A percentile compares a stretch with the other conserved stretches of the same genome.
phyloP scores from a whole-genome alignment of 208 protist species.

The Acanthamoeba lenticulata region DNA sequence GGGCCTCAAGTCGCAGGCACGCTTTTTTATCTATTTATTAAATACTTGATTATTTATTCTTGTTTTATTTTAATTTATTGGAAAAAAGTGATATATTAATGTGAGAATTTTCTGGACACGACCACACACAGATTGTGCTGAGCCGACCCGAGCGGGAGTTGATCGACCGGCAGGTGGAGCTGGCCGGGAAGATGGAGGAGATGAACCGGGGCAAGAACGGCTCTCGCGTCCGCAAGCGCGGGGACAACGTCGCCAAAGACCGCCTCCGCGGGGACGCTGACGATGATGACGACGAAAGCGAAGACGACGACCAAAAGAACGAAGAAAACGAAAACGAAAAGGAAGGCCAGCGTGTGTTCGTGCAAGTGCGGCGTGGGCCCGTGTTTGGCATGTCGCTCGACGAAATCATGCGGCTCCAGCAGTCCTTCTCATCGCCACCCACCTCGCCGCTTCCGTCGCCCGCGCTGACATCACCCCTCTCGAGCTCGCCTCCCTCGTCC shows the following conservation, averaged over 20 bases:
- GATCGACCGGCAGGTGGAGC: not conserved
- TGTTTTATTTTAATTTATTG: no score
- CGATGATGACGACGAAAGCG: not conserved
- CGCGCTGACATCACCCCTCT: slow-evolving; percentile 12
- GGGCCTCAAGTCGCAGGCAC: not conserved
- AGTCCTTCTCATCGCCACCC: not conserved
- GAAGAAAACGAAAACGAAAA: not conserved
- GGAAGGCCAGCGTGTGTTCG: not conserved
- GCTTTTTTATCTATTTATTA: not conserved
- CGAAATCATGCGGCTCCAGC: slow-evolving; percentile 10
- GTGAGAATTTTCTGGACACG: no score
- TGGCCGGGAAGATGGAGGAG: not conserved
- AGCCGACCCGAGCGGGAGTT: not conserved
- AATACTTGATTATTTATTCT: no score
- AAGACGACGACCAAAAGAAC: not conserved
- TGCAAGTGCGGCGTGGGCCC: not conserved
- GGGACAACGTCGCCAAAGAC: slow-evolving; percentile 21
- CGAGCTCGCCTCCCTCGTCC: not conserved
- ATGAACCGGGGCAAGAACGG: slow-evolving; percentile 39
- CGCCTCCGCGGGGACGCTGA: not conserved
- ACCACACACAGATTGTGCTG: slow-evolving; percentile 39
- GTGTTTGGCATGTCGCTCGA: slow-evolving; percentile 24
- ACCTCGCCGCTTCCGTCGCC: not conserved
- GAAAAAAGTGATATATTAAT: no score
- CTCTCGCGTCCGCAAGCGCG: slow-evolving; percentile 14